Percentiles rank a stretch among this genome's conserved stretches.
phyloP scores from a whole-genome alignment of 805 yeast species.

The Nakazawaea siamensis region DNA sequence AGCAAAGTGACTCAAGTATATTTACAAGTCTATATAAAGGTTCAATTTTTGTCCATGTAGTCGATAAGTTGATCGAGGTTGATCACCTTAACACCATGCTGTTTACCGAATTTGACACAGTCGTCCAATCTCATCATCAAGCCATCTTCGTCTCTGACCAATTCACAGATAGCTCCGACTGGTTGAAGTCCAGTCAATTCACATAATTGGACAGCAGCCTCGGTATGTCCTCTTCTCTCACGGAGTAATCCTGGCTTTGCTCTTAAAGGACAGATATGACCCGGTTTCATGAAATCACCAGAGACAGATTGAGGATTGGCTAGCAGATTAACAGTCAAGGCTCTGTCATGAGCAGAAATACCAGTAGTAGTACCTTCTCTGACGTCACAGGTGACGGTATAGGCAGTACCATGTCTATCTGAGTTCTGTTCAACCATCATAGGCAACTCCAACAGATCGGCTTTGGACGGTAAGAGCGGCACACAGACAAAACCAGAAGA shows the following conservation, averaged over 20 bases:
- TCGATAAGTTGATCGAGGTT: conserved; percentile 70
- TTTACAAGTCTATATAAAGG: neutral
- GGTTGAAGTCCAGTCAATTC: conserved; percentile 68
- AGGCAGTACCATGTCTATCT: conserved; percentile 95
- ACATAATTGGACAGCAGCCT: conserved; percentile 89
- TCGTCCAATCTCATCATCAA: conserved; percentile 91
- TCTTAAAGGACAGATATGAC: conserved; percentile 88
- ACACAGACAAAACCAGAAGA: conserved; percentile 92
- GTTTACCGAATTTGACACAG: conserved; percentile 61
- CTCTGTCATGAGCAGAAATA: conserved; percentile 90
- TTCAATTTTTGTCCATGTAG: conserved; percentile 28
- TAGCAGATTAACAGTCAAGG: conserved; percentile 65
- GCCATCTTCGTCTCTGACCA: conserved; percentile 90
- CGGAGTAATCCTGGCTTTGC: conserved; percentile 82
- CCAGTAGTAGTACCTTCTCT: conserved; percentile 94
- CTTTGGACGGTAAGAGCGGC: conserved; percentile 70
- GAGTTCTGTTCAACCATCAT: conserved; percentile 56
- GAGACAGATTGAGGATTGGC: conserved; percentile 55
- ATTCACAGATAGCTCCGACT: conserved; percentile 89
- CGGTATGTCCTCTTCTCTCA: conserved; percentile 90
- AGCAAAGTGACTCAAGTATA: neutral
- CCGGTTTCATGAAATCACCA: conserved; percentile 77
- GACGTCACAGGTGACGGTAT: conserved; percentile 85
- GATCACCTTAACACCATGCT: conserved; percentile 59
- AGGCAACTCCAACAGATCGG: conserved; percentile 75